Base-by-base conservation (phyloP, 371 early-diverging fungal genomes). In the Haplosporangium sp. region DNA sequence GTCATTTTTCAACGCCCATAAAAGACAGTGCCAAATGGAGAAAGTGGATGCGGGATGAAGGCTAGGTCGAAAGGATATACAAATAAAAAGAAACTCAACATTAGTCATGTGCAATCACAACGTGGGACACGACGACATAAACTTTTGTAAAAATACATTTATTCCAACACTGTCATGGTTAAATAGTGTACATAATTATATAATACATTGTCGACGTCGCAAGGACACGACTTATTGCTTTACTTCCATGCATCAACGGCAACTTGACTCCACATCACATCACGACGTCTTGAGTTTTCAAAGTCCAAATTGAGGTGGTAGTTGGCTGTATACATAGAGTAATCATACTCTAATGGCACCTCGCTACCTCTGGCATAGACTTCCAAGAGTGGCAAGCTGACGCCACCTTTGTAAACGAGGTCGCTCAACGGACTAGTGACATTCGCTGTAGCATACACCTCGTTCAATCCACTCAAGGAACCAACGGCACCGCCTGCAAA, bases 231-330 rank as follows among this genome's bases (percentile, higher is more conserved):
- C 27, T 27, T 27, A 27, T 27, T 27, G 27, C 27, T 39, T 59
- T 52, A 42, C 10, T 52, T 55, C 71, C 71, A 74, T 8, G 74
- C 67, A 57, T 55, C 37, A 34, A 27, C 13, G 6, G 74, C 68
- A 34, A 74, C 74, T 27, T 74, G 67, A 19, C 7, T 45, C 79
- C 79, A 79, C 60, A 79, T 34, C 34, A 56, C 52, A 47, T 70
- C 71, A 8, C 71, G 71, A 27, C 42, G 47, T n/a, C 65, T 60
- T 1, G 79, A 74, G 9, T 70, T 74, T 2, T 47, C 17, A 2
- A 65, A 17, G 2, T 48, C 56, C 19, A 67, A 79, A 27, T 55
- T 11, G 8, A 55, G 3, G 9, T 55, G 55, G 9, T 8, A 9
- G 53, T 71, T 3, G 67, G 35, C n/a, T 42, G 71, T 2, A 53